Evolutionary conservation across 176 grass and related monocot species (phyloP).

Genomic region (Paspalum notatum): DNA sequence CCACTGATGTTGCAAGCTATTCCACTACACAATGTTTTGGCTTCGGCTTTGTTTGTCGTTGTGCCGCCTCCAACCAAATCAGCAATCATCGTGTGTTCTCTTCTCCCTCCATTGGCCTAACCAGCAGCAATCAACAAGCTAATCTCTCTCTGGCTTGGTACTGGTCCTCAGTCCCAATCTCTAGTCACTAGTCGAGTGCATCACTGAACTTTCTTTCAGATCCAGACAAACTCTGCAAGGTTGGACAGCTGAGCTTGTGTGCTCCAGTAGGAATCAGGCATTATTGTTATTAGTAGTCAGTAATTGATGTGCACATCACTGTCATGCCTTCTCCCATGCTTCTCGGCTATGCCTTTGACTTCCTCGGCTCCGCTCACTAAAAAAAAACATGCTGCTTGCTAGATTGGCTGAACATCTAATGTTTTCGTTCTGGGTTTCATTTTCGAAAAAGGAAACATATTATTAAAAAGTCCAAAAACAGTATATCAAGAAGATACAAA

Average conservation of each 20-base stretch:
- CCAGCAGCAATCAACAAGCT: not conserved
- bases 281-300: constrained; percentile 14
- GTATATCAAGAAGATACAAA: too few relatives aligned
- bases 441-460: too few relatives aligned
- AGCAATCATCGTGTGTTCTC: constrained; percentile 20
- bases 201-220: not conserved
- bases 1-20: constrained; percentile 8
- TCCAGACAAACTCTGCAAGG: not conserved
- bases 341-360: constrained; percentile 44
- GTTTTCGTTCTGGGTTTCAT: not conserved
- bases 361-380: not conserved
- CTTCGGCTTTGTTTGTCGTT: not conserved
- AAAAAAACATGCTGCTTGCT: not conserved
- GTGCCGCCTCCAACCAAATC: not conserved
- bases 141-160: not conserved
- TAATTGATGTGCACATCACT: not conserved
- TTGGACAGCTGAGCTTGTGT: constrained; percentile 17
- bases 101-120: not conserved
- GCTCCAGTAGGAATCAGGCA: constrained; percentile 6
- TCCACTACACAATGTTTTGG: not conserved
- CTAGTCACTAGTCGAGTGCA: not conserved
- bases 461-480: too few relatives aligned
- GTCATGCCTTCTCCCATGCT: constrained; percentile 33
- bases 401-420: constrained; percentile 2
- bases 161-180: not conserved